phyloP scores from a whole-genome alignment of 345 rosid genomes.

The Durio zibethinus region DNA sequence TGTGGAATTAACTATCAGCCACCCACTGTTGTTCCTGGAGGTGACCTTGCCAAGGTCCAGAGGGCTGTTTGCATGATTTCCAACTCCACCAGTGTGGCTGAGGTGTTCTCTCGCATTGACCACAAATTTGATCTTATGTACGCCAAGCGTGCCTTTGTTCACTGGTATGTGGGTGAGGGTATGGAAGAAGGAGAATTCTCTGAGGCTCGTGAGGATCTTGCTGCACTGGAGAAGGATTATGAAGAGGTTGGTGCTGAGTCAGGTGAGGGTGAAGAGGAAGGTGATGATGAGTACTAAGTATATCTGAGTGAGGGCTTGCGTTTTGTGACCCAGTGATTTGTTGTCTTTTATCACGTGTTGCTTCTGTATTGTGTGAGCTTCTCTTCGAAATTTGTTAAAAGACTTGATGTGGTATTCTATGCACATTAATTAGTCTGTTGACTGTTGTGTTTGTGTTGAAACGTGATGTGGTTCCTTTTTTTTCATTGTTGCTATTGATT shows the following conservation, averaged over 20 bases:
- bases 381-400: neutral
- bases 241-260: slow-evolving; percentile 82
- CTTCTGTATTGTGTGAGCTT: neutral
- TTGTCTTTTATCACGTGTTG: neutral
- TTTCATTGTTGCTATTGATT: too few species aligned
- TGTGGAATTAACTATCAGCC: slow-evolving; percentile 79
- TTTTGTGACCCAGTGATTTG: neutral
- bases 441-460: neutral
- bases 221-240: slow-evolving; percentile 69
- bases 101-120: slow-evolving; percentile 70
- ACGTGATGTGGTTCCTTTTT: neutral
- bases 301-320: neutral
- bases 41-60: slow-evolving; percentile 76
- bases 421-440: neutral
- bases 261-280: slow-evolving; percentile 65
- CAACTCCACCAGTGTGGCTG: slow-evolving; percentile 71
- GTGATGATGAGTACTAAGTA: slow-evolving; percentile 45
- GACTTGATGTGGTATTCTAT: neutral
- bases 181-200: slow-evolving; percentile 85
- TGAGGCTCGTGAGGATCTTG: slow-evolving; percentile 72
- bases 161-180: slow-evolving; percentile 81
- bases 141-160: slow-evolving; percentile 70
- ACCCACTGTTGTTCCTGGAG: slow-evolving; percentile 79
- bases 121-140: slow-evolving; percentile 78
- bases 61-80: slow-evolving; percentile 82